These are phyloP conservation scores for Leptomonas pyrrhocoris DNA, from an alignment of 208 protist species.

Conservation along the genomic window DNA sequence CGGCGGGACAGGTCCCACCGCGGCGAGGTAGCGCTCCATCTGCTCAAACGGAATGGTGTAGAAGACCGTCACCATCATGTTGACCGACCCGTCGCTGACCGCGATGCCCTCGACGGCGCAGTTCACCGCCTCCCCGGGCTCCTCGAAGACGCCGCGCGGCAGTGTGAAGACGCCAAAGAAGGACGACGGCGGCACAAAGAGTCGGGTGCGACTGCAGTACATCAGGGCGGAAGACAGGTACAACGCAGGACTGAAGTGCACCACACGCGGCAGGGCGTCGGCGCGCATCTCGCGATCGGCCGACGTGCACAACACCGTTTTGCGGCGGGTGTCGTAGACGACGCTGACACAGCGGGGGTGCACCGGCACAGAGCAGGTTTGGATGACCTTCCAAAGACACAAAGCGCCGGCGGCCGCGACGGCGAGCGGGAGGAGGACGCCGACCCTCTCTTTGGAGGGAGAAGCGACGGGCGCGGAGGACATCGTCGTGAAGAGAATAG, in stretches of 20 bases:
- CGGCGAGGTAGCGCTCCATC: conserved; percentile 83
- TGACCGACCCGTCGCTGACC: conserved; percentile 63
- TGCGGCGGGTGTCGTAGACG: conserved; percentile 83
- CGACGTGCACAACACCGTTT: conserved; percentile 66
- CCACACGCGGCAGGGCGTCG: conserved; percentile 42
- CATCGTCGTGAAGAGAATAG: neutral
- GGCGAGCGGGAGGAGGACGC: conserved; percentile 48
- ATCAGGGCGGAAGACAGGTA: conserved; percentile 59
- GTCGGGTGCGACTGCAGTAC: conserved; percentile 43
- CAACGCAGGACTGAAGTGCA: conserved; percentile 52
- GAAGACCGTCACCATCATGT: conserved; percentile 66
- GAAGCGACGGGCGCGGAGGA: conserved; percentile 2
- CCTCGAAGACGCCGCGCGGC: conserved; percentile 54
- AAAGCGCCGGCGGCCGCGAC: conserved; percentile 39
- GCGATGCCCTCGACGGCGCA: conserved; percentile 64
- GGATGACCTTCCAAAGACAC: conserved; percentile 55
- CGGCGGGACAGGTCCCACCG: conserved; percentile 69
- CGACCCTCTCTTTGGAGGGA: conserved; percentile 10
- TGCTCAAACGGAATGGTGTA: conserved; percentile 76
- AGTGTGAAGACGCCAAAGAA: conserved; percentile 83
- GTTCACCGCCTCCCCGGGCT: conserved; percentile 57
- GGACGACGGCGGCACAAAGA: conserved; percentile 70
- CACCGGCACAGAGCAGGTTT: conserved; percentile 60
- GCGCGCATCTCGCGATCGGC: conserved; percentile 47
- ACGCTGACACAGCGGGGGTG: conserved; percentile 74